Evolutionary conservation across 208 protist genomes (phyloP), one percentile per base, ranked within the genome.

Genomic region (Trypanosoma vivax): DNA sequence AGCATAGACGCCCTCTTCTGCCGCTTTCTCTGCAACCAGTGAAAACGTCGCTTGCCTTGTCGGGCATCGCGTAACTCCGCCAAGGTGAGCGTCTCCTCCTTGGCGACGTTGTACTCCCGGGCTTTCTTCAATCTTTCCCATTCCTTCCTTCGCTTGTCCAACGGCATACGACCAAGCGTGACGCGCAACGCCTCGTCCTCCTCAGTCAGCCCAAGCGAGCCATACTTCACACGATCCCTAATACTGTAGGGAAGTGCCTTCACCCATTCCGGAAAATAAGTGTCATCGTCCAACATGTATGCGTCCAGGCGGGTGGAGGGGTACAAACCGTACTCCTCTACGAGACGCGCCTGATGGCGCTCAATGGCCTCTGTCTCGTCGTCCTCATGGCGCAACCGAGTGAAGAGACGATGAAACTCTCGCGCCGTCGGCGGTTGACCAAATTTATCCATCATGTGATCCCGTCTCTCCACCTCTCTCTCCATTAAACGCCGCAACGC

Each of bases 151-250:
- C 88, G 59, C 13, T 64, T 58, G 55, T 89, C 82, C 21, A 73
- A 67, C 9, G 88, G 80, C 30, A 92, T 54, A 7, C 79, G 74
- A 7, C 72, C 79, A 13, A 95, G 71, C 0, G 76, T 79, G 13
- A 90, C 72, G 13, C 88, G 76, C 31, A 92, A 60, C 21, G 75
- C 77, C 48, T 95, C 88, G 49, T 95, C 88, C 19, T 92, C 72
- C 55, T 95, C 88, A 4, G 88, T 92, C 13, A 95, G 59, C 4
- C 88, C 88, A 11, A 95, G 68, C 14, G 70, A 54, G n/a, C 88
- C 88, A 55, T 82, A 95, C 67, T 90, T 91, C 14, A 95, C 88
- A 28, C 78, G 81, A 60, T 95, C 88, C 6, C 88, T 81, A 21
- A 95, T 60, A 19, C 70, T 75, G 62, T 90, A 88, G 10, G 82